Evolutionary conservation across 2,329 filamentous ascomycete genomes (phyloP), one percentile per base, ranked within the genome.

Genomic region (Fusarium keratoplasticum): DNA sequence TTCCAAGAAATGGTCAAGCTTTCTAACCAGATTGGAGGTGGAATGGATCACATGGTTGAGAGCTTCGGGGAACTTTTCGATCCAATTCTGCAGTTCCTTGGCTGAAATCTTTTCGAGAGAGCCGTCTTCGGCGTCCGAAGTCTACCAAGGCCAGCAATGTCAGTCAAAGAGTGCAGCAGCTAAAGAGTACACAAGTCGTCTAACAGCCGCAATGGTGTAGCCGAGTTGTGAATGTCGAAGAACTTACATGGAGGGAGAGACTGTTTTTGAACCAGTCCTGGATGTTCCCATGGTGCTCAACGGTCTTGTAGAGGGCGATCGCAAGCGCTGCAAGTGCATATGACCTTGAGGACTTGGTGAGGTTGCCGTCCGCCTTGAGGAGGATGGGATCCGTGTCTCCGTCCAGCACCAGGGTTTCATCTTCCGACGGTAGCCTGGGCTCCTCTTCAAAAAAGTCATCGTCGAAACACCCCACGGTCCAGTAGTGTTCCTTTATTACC

Each of bases 241-340:
- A n/a, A 67, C 69, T 38, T 64, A 75, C 72, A 20, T 67, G 44
- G 2, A 27, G 27, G 1, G 33, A 22, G 2, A 73, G 6, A 3
- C 65, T 69, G 1, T 18, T 38, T 10, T 14, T 47, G 8, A 75
- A 63, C 35, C 40, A 22, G 11, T 60, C 27, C 1, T 63, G 9
- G 18, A 68, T 36, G 9, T 61, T 25, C 4, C 11, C 1, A 22
- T 72, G 71, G 3, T 72, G 40, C 2, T 60, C 50, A 3, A 59
- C 44, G 0, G 70, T 47, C 3, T 6, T 59, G 2, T 52, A 18
- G 8, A 71, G 4, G 2, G 27, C 33, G 4, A 16, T 44, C 0
- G 22, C 58, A 1, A 65, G 18, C 9, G 44, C 62, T 7, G 54
- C 42, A 6, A 76, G 33, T 6, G 38, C 65, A 9, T 76, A 74